A percentile compares a stretch with the other conserved stretches of the same genome.
Conservation (phyloP, 2,329 filamentous ascomycete genomes). For the Coniochaeta sp. region DNA sequence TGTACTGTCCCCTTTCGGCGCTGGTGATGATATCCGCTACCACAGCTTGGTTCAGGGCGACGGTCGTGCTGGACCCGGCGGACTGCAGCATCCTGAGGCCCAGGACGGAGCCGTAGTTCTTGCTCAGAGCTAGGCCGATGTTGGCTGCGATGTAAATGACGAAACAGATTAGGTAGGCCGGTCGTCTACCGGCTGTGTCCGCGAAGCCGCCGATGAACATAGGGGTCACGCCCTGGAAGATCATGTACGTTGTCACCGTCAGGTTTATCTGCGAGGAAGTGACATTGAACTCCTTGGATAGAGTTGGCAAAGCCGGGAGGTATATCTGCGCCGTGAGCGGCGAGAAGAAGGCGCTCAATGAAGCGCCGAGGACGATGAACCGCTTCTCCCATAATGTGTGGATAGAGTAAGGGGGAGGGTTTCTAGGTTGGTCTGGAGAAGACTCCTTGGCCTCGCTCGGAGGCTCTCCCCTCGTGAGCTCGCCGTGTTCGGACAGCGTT, state of each 20-base stretch:
- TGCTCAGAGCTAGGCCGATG: slow-evolving; percentile 43
- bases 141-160: slow-evolving; percentile 46
- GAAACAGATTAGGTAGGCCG: slow-evolving; percentile 47
- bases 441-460: slow-evolving; percentile 9
- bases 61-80: slow-evolving; percentile 50
- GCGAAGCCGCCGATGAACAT: slow-evolving; percentile 47
- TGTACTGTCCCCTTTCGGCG: slow-evolving; percentile 53
- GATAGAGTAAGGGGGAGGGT: slow-evolving; percentile 24
- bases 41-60: slow-evolving; percentile 50
- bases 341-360: slow-evolving; percentile 35
- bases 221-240: slow-evolving; percentile 43
- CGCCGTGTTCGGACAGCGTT: neutral
- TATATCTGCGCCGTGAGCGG: slow-evolving; percentile 44
- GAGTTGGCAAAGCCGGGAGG: slow-evolving; percentile 42
- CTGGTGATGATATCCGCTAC: slow-evolving; percentile 58
- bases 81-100: slow-evolving; percentile 50
- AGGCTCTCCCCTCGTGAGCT: slow-evolving; percentile 8
- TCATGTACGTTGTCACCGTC: slow-evolving; percentile 48
- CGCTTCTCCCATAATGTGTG: slow-evolving; percentile 33
- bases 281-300: slow-evolving; percentile 41
- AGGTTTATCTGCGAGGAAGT: slow-evolving; percentile 36
- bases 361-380: slow-evolving; percentile 30
- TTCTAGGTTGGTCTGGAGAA: slow-evolving; percentile 5
- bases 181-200: slow-evolving; percentile 45
- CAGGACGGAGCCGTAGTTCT: slow-evolving; percentile 41